Conservation (phyloP, 257 asterid species). For the Gentiana dahurica region DNA sequence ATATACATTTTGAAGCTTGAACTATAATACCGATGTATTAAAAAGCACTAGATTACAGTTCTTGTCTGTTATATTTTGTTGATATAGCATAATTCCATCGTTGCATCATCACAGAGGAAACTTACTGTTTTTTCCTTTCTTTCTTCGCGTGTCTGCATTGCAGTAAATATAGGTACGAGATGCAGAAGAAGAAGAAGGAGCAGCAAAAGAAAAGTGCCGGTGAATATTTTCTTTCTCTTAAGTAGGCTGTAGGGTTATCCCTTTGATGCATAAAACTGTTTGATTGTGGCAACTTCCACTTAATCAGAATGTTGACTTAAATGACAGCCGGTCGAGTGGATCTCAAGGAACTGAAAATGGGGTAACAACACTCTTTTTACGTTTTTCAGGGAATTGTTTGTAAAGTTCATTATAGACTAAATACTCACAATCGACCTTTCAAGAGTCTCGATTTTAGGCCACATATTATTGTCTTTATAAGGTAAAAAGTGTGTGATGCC, state of each 20-base stretch:
- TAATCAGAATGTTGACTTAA: constrained; percentile 22
- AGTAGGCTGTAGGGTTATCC: constrained; percentile 4
- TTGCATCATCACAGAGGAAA: neutral
- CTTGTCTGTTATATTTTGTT: too few species aligned
- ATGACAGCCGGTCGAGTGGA: constrained; percentile 85
- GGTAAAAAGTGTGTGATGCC: too few species aligned
- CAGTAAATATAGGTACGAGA: constrained; percentile 87
- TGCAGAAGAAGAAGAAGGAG: constrained; percentile 85
- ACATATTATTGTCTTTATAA: too few species aligned
- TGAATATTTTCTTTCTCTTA: constrained; percentile 17
- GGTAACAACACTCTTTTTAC: constrained; percentile 32
- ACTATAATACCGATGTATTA: too few species aligned
- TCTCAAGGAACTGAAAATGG: constrained; percentile 97
- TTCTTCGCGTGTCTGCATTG: constrained; percentile 3
- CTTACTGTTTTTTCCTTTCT: neutral
- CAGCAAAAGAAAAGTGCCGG: constrained; percentile 95
- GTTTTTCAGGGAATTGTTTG: too few species aligned
- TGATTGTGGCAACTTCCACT: neutral
- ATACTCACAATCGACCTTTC: too few species aligned
- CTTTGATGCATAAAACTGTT: constrained; percentile 5
- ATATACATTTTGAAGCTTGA: too few species aligned
- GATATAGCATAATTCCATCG: too few species aligned
- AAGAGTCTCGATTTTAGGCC: too few species aligned
- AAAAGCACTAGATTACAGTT: too few species aligned
- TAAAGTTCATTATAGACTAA: too few species aligned